Base-by-base conservation (phyloP, 495 filamentous ascomycete genomes). In the Penicillium tannophilum region DNA sequence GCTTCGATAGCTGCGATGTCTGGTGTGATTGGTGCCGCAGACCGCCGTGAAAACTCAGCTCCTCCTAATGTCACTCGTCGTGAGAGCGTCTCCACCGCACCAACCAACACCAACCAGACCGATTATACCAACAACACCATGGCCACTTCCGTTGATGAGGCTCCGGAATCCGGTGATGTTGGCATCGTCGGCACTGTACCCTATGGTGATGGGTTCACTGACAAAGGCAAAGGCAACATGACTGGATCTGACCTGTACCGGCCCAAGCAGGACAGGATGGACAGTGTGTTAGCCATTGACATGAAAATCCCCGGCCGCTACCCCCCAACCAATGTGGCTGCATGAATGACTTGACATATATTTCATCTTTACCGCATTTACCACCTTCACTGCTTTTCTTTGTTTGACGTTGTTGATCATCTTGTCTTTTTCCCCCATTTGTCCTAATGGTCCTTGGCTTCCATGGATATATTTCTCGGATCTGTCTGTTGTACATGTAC, bases 221-320 rank as follows among this genome's bases (percentile, higher is more conserved):
- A 56, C 14, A 14, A 55, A 49, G 54, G 54, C 20, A 43, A 17
- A 4, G 56, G 26, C 11, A 51, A 30, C n/a, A 45, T 9, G 2
- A 11, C 56, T 4, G 49, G 48, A 6, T 53, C 61, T 36, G 63
- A 63, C 20, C 7, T 64, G 26, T 61, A 46, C 26, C 69, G 61
- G 19, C 53, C 66, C 35, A 59, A 67, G 36, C 62, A 60, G 33
- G 74, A 76, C 58, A 68, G 64, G 36, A 69, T 66, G 26, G 74
- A 76, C 61, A 68, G 64, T 47, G 71, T 67, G 26, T 45, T 63
- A 10, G 70, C 71, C 6, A 64, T 76, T 36, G 74, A 72, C 49
- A 57, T 72, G 63, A 67, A 71, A 47, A 76, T 78, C n/a, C 75
- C 75, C 0, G 75, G 75, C 19, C 70, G 66, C 44, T 78, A 56